Evolutionary conservation across 2,329 filamentous ascomycete genomes (phyloP).

Genomic region (Pyricularia grisea): DNA sequence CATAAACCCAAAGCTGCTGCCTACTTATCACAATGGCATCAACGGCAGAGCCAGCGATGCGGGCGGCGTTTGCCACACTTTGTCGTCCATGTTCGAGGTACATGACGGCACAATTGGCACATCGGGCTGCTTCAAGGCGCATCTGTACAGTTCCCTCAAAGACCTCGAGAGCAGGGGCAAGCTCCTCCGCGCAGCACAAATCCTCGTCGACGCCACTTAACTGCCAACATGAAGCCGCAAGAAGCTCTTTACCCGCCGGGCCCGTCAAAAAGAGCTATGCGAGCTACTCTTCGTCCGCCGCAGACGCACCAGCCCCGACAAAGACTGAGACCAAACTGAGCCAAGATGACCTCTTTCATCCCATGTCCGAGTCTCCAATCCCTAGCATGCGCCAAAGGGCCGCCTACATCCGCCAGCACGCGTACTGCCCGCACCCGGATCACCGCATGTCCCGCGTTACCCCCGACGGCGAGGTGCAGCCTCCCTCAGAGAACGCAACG

Average conservation of each 20-base stretch:
- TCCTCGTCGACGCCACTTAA: neutral
- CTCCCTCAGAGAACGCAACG: constrained; percentile 41
- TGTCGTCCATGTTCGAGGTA: constrained; percentile 30
- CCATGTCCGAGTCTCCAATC: constrained; percentile 80
- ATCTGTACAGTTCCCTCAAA: constrained; percentile 14
- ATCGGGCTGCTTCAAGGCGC: neutral
- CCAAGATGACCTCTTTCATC: constrained; percentile 84
- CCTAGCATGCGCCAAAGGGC: constrained; percentile 81
- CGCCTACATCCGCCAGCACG: constrained; percentile 85
- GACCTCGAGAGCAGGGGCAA: neutral
- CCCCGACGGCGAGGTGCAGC: neutral
- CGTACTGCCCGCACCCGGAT: constrained; percentile 83
- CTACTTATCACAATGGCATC: constrained; percentile 12
- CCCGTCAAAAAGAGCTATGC: neutral
- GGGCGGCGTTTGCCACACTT: constrained; percentile 26
- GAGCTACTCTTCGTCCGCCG: constrained; percentile 5
- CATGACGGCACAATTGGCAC: constrained; percentile 10
- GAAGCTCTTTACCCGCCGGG: constrained; percentile 15
- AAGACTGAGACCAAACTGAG: constrained; percentile 33
- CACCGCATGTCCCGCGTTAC: constrained; percentile 66
- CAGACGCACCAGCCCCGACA: constrained; percentile 13
- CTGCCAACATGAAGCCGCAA: neutral
- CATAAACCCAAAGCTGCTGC: neutral
- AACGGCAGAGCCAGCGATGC: constrained; percentile 26
- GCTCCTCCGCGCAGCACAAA: neutral